Percentiles rank a stretch among this genome's conserved stretches.
phyloP scores from a whole-genome alignment of 345 rosid genomes.

The Brassica juncea region DNA sequence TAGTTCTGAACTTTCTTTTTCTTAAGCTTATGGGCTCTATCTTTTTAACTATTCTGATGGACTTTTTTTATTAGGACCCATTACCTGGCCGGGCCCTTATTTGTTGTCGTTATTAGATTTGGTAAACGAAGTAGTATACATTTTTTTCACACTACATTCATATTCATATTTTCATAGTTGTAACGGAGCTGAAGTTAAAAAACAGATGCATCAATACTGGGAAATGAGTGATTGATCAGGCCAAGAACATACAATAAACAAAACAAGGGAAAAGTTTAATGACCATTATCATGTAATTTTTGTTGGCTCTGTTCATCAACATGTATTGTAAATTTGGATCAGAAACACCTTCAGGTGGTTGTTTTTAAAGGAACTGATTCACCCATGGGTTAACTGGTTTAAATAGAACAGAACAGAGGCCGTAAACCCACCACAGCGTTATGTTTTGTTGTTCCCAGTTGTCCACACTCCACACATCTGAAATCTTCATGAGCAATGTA shows the following conservation, averaged over 20 bases:
- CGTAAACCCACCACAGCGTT: conserved; percentile 8
- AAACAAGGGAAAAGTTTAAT: conserved; percentile 3
- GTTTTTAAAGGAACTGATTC: not conserved
- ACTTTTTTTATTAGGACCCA: not conserved
- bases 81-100: not conserved
- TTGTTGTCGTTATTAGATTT: not conserved
- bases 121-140: not conserved
- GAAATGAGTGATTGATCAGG: conserved; percentile 1
- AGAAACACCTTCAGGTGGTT: conserved; percentile 24
- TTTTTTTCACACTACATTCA: not conserved
- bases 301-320: conserved; percentile 8
- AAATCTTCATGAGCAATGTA: conserved; percentile 20
- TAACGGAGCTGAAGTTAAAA: not conserved
- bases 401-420: conserved; percentile 1
- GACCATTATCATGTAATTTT: conserved; percentile 16
- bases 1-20: not conserved
- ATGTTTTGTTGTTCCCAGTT: conserved; percentile 11
- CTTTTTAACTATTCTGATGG: not conserved
- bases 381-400: conserved; percentile 19
- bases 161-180: not conserved
- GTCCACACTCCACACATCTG: conserved; percentile 27
- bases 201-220: not conserved
- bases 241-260: conserved; percentile 2
- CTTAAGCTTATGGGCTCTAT: not conserved
- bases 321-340: conserved; percentile 33